phyloP scores from a whole-genome alignment of 2,329 filamentous ascomycete genomes.

The Xylaria sp. region DNA sequence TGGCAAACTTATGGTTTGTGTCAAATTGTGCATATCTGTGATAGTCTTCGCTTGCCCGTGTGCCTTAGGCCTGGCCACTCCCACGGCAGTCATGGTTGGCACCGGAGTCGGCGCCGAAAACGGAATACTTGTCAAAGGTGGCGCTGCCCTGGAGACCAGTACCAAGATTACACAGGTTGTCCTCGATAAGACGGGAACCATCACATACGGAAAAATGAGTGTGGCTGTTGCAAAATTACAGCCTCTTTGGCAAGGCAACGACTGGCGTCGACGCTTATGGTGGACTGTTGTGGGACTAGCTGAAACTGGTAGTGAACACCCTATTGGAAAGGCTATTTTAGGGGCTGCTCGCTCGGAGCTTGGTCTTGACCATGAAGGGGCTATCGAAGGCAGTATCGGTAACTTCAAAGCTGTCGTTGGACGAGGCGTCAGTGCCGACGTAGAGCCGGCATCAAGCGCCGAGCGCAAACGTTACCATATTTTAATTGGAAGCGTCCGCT shows the following conservation, averaged over 20 bases:
- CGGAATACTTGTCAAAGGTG: conserved; percentile 97
- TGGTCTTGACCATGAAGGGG: conserved; percentile 75
- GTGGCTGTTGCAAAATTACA: conserved; percentile 78
- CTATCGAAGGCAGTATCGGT: conserved; percentile 84
- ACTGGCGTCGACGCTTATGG: conserved; percentile 81
- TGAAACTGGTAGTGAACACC: conserved; percentile 95
- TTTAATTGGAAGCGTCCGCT: conserved; percentile 84
- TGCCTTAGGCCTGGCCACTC: conserved; percentile 93
- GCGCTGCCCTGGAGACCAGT: conserved; percentile 88
- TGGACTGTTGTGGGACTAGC: conserved; percentile 97
- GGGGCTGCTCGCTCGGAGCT: conserved; percentile 79
- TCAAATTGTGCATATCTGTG: conserved; percentile 97
- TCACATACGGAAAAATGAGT: conserved; percentile 95
- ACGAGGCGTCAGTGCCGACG: conserved; percentile 82
- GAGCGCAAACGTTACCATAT: conserved; percentile 79
- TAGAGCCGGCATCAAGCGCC: conserved; percentile 78
- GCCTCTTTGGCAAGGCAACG: conserved; percentile 74
- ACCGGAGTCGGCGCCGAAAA: conserved; percentile 97
- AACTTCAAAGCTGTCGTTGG: conserved; percentile 88
- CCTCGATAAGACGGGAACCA: conserved; percentile 94
- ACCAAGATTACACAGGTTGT: conserved; percentile 92
- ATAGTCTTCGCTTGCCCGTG: conserved; percentile 99
- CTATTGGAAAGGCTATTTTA: conserved; percentile 90
- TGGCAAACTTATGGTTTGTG: conserved; percentile 93
- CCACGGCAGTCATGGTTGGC: conserved; percentile 98